Conservation (phyloP, 2,329 filamentous ascomycete species). For the Emmonsia crescens region DNA sequence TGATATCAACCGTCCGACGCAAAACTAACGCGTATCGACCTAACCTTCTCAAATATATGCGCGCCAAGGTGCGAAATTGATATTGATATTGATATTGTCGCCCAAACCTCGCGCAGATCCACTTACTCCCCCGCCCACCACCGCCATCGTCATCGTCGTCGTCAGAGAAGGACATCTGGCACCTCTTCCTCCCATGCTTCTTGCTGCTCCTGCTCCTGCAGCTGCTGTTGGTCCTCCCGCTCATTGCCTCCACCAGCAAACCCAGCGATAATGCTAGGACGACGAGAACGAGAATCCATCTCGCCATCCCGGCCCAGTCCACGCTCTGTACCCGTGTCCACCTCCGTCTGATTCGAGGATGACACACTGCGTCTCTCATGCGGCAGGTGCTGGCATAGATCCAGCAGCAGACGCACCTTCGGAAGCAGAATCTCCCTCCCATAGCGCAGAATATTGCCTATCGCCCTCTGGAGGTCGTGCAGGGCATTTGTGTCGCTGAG, state of each 20-base stretch:
- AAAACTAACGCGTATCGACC: slow-evolving; percentile 1
- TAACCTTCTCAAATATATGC: neutral
- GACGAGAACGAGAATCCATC: neutral
- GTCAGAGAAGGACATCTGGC: neutral
- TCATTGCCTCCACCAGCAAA: neutral
- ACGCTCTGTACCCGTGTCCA: neutral
- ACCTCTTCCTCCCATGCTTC: neutral
- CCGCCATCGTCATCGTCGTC: neutral
- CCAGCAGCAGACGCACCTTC: neutral
- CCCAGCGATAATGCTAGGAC: neutral
- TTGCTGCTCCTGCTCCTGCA: neutral
- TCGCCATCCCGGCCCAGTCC: neutral
- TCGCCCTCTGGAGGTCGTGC: neutral
- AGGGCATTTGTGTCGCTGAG: neutral
- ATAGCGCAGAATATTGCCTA: neutral
- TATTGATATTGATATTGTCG: neutral
- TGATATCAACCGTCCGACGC: neutral
- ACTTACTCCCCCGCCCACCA: neutral
- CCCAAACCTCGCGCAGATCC: neutral
- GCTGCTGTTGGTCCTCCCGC: neutral
- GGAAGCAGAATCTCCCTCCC: neutral
- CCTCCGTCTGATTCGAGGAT: neutral
- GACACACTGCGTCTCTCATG: neutral
- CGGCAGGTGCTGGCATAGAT: neutral
- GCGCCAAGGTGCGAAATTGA: neutral